Base-by-base conservation (phyloP, 192 early-diverging fungal species). In the Thoreauomyces humboldtii region DNA sequence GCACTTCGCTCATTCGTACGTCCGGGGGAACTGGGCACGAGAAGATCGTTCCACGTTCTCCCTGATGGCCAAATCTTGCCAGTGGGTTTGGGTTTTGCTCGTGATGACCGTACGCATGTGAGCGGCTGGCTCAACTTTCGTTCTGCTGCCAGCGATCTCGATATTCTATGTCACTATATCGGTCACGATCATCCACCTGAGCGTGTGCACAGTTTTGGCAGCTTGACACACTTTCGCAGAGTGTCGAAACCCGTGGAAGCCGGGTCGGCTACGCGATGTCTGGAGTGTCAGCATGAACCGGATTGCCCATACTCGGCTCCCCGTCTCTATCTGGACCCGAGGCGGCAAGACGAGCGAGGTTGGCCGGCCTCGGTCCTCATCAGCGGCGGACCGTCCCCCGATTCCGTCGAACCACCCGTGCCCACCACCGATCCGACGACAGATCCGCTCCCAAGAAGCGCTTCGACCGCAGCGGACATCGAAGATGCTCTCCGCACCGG, bases 1-100 rank as follows among this genome's bases (percentile, higher is more conserved):
- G 63, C 87, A 88, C 56, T 86, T 86, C 74, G 83, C 85, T 2
- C 87, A 88, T 48, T 83, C 82, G 25, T 77, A 65, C 47, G 87
- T 88, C 11, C 66, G 87, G 4, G 87, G 87, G 2, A 88, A 86
- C 66, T 87, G 85, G 87, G 64, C 72, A 42, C 78, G 80, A 32
- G 79, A 83, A 63, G 69, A 68, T 12, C 68, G 76, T 19, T 65
- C 81, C 1, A 78, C 78, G 4, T 85, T 85, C 47, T 81, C 85
- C 2, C 67, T 86, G 34, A 82, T 86, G 85, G 80, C 80, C 36
- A 88, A 88, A 66, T 62, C 59, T 44, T 69, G 67, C 42, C 67
- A 69, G 67, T 69, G 34, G 62, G 67, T 69, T 12, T 1, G 19
- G 15, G n/a, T n/a, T n/a, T n/a, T n/a, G n/a, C n/a, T n/a, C n/a